Evolutionary conservation across 345 rosid species (phyloP).

Genomic region (Eucalyptus marginata): DNA sequence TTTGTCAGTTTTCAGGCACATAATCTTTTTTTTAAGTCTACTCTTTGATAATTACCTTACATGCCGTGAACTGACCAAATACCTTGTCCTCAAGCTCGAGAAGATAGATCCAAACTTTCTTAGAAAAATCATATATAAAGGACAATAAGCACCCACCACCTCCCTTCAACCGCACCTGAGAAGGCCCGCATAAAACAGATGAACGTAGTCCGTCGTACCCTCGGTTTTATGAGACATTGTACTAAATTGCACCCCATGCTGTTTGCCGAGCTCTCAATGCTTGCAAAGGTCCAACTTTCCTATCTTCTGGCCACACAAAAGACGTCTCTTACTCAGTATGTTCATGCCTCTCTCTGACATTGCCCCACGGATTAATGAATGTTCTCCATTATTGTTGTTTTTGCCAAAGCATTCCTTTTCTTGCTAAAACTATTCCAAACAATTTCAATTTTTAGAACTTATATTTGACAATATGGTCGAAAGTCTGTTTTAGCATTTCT

Average conservation of each 20-base stretch:
- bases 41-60: neutral
- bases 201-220: neutral
- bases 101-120: neutral
- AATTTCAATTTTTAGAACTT: neutral
- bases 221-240: neutral
- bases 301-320: neutral
- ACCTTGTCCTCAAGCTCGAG: neutral
- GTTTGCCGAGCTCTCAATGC: neutral
- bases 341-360: neutral
- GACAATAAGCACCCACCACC: neutral
- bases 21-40: neutral
- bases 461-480: neutral
- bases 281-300: neutral
- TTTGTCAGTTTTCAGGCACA: neutral
- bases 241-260: neutral
- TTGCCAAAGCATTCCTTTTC: neutral
- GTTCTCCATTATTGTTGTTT: neutral
- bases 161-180: neutral
- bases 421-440: neutral
- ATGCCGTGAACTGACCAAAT: neutral
- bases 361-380: neutral
- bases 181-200: neutral
- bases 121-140: neutral
- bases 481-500: neutral
- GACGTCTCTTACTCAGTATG: neutral